Evolutionary conservation across 2,329 filamentous ascomycete species (phyloP), one percentile per base, ranked within the genome.

Genomic region (Fusarium albidum): DNA sequence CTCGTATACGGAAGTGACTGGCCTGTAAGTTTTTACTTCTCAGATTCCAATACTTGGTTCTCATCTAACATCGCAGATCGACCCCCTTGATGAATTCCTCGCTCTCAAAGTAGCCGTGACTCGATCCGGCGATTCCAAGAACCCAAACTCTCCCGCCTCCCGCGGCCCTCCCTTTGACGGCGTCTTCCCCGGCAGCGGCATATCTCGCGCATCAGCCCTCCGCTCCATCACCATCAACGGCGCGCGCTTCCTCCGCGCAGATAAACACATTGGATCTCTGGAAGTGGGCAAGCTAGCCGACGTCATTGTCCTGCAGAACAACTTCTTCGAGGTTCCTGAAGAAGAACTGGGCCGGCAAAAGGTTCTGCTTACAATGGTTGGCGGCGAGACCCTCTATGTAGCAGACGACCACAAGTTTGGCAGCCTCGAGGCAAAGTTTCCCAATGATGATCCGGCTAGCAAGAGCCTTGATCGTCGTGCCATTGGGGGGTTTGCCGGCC

Each of bases 61-160:
- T 7, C 9, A 11, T 31, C 35, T 64, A 11, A 58, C 18, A 10
- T 13, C 3, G 2, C 21, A 68, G 63, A 68, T 68, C 42, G 65
- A 68, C 32, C 66, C 66, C 10, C 64, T 68, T 2, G 66, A 68
- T 12, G 62, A 64, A 31, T 69, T 65, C 21, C 64, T 69, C 3
- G 65, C 66, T 11, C 49, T 69, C 5, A 69, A 69, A 27, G 64
- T 64, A 0, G 66, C 52, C 4, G 63, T 68, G 8, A 68, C 66
- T 3, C 66, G 66, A 7, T 56, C 58, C 1, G 66, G 66, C 6
- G 66, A 68, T 15, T 60, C 66, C 1, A 40, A 59, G 12, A 65
- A 67, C 32, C 66, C 62, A 10, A 63, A 66, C 54, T 68, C 66
- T 1, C 63, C 62, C 1, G 65, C 66, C 1, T 60, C 48, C 3